phyloP scores from a whole-genome alignment of 106 monocot species.

The Dendrobium catenatum region DNA sequence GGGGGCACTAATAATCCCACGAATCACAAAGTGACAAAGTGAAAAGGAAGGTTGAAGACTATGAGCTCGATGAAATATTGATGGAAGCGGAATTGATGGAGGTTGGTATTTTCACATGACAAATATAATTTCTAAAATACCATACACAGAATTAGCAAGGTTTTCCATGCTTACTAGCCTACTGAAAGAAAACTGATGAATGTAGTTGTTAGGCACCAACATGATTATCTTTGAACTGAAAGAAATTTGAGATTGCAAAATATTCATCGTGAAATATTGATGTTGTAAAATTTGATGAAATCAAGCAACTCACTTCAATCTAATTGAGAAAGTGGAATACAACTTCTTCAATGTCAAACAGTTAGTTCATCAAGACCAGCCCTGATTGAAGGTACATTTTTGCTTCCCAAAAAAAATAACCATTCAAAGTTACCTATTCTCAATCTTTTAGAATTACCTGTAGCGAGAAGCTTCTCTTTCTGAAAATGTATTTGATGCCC shows the following conservation, averaged over 20 bases:
- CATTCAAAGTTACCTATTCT: not conserved
- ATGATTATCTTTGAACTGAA: not conserved
- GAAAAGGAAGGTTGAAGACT: too few species aligned
- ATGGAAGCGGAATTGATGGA: too few species aligned
- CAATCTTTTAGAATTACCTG: conserved; percentile 34
- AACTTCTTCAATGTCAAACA: not conserved
- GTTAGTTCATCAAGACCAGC: not conserved
- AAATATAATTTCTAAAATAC: not conserved
- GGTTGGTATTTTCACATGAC: too few species aligned
- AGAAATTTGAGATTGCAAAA: not conserved
- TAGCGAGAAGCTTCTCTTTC: conserved; percentile 43
- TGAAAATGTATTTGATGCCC: conserved; percentile 22
- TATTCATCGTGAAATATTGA: not conserved
- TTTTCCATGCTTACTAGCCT: not conserved
- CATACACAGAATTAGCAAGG: not conserved
- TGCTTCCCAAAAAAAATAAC: not conserved
- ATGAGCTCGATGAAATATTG: too few species aligned
- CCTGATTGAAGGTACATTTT: not conserved
- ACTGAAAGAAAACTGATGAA: not conserved
- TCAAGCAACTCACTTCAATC: not conserved
- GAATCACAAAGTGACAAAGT: too few species aligned
- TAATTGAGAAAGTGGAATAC: not conserved
- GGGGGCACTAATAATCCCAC: too few species aligned
- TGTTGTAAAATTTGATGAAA: not conserved
- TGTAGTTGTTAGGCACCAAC: not conserved